Evolutionary conservation across 805 yeast species (phyloP), one percentile per base, ranked within the genome.

Genomic region (Suhomyces faveliae): DNA sequence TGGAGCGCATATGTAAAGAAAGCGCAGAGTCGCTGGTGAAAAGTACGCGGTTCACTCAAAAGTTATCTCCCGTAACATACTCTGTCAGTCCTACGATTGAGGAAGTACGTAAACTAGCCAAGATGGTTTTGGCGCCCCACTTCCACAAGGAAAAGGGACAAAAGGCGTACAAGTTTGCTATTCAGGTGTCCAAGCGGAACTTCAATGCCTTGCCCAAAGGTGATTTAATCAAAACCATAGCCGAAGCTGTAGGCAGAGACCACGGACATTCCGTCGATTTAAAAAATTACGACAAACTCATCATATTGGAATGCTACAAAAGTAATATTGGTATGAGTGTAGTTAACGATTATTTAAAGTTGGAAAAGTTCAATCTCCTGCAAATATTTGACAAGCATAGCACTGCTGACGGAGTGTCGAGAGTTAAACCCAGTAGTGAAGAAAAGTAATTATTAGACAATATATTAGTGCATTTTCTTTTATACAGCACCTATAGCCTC

Each of bases 281-380:
- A 63, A 87, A 88, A 58, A 68, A 81, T 10, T 89, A 80, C 59
- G 96, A 91, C 51, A 83, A 84, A 60, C 70, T 94, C 56, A 79
- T 94, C 42, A 61, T 92, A 45, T 86, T 94, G 2, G 96, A 89
- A 63, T 87, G 97, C 61, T 92, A 85, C 69, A 92, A 91, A 70
- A 86, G 81, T 52, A 87, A 87, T 51, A 78, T 94, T 27, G 99
- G 99, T 5, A 83, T 89, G 80, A 76, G 94, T 54, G 92, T 90
- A 5, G 89, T 89, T 1, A 78, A 80, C 47, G 79, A 80, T 47
- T 89, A 80, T 58, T 82, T 79, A 19, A 68, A 74, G 53, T 76
- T 78, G 50, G 83, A 80, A 57, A 84, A 83, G 60, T 89, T 78
- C 67, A 94, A 94, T 61, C 67, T 94, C 37, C 92, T 89, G 60